Evolutionary conservation across 768 basidiomycete genomes (phyloP), one percentile per base, ranked within the genome.

Genomic region (Podaxis carcinomalis): DNA sequence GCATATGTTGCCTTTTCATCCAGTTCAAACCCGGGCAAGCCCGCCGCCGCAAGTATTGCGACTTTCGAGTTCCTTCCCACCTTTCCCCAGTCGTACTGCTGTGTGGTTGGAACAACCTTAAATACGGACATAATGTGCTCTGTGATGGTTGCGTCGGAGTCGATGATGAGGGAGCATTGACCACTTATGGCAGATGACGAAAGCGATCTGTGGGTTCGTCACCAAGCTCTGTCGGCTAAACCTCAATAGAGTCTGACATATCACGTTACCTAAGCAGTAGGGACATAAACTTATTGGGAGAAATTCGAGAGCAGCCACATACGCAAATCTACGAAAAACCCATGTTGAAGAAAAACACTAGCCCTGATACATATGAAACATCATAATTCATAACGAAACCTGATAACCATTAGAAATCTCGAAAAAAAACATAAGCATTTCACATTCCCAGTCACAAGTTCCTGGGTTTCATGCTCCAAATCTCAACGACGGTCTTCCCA

Each of bases 31-130:
- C 79, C 84, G 3, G 87, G 81, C 3, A 90, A 72, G 51, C 77
- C 78, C 47, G 84, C 82, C 2, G 84, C 81, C 0, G 90, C 92
- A 54, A 92, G 87, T 69, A 93, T 88, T 5, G 96, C 95, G n/a
- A 92, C 97, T 71, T 92, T 90, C 63, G 92, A 92, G 16, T 77
- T 77, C 11, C 74, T 75, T 3, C 96, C 96, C 14, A 84, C 75
- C 77, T 92, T 95, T 19, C 96, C 96, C 96, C 96, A 99, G 70
- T 95, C 93, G 71, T 98, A 98, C 63, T 86, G 82, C 71, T 98
- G 95, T 1, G 86, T 83, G 5, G 93, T 95, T 2, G 93, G 92
- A 4, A 80, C 67, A 67, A 98, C 82, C 72, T 88, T 90, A 78
- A 97, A 94, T 14, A 93, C 86, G 19, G 60, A 60, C 51, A 60